These are phyloP conservation scores for Tillandsia fasciculata DNA, from an alignment of 176 grass and related monocot genomes.

Conservation along the genomic window DNA sequence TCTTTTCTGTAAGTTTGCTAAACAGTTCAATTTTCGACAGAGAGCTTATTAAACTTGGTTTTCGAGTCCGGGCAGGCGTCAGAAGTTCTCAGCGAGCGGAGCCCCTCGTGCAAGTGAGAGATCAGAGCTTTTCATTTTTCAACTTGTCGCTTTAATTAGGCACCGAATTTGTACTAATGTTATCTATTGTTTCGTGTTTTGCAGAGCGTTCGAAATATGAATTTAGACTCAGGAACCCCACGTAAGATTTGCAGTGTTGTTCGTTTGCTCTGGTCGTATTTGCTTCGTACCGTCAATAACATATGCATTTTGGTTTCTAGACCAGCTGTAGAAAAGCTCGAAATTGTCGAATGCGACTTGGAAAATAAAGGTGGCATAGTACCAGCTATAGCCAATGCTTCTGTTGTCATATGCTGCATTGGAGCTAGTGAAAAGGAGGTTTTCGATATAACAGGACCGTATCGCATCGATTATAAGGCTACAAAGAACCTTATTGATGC, in stretches of 20 bases:
- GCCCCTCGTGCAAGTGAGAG: conserved; percentile 42
- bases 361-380: conserved; percentile 48
- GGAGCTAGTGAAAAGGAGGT: conserved; percentile 87
- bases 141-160: not conserved
- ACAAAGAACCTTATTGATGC: conserved; percentile 63
- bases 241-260: not conserved
- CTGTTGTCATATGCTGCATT: conserved; percentile 74
- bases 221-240: conserved; percentile 9
- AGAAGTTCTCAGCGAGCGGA: conserved; percentile 51
- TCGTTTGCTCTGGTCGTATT: not conserved
- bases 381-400: conserved; percentile 48
- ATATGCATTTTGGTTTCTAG: conserved; percentile 34
- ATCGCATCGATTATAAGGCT: conserved; percentile 79
- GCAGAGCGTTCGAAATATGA: conserved; percentile 70
- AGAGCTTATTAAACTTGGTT: conserved; percentile 84
- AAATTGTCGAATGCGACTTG: conserved; percentile 84
- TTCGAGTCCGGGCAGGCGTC: conserved; percentile 67
- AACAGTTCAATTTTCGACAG: conserved; percentile 19
- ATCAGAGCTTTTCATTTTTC: not conserved
- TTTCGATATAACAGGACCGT: conserved; percentile 69
- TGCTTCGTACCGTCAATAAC: conserved; percentile 20
- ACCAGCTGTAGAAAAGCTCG: conserved; percentile 58
- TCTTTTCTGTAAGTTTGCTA: not conserved
- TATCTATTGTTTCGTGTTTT: not conserved
- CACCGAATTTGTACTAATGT: not conserved